Evolutionary conservation across 129 eudicot genomes (phyloP).

Genomic region (Sambucus nigra): DNA sequence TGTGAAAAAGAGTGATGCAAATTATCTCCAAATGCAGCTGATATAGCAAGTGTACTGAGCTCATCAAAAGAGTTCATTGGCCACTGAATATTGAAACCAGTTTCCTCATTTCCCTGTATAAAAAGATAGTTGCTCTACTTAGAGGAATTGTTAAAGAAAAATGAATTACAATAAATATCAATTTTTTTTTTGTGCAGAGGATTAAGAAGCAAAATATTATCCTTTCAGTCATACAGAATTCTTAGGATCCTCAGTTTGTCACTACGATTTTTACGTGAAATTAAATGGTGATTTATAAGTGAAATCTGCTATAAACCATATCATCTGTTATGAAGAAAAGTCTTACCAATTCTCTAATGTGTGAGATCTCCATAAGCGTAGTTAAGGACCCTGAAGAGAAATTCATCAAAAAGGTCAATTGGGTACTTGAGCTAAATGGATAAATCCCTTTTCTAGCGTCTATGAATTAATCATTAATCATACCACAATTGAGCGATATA

Average conservation of each 20-base stretch:
- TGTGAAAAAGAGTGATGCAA: conserved; percentile 18
- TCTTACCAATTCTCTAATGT: conserved; percentile 40
- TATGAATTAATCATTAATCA: too few species aligned
- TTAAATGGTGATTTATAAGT: not conserved
- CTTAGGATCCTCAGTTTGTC: too few species aligned
- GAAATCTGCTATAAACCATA: not conserved
- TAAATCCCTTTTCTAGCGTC: too few species aligned
- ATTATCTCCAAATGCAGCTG: conserved; percentile 27
- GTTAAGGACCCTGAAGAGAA: conserved; percentile 1
- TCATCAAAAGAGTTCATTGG: conserved; percentile 44
- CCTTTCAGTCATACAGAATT: too few species aligned
- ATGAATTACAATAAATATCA: too few species aligned
- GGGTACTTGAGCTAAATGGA: too few species aligned
- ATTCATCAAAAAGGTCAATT: conserved; percentile 1
- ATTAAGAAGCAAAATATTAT: too few species aligned
- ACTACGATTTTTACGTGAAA: not conserved
- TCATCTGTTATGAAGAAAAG: not conserved
- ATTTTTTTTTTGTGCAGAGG: too few species aligned
- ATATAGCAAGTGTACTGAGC: conserved; percentile 18
- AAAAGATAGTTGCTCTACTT: not conserved
- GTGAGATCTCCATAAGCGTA: conserved; percentile 43
- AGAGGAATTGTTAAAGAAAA: conserved; percentile 24
- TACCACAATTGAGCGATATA: not conserved
- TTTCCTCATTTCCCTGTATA: conserved; percentile 47
- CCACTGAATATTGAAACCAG: conserved; percentile 33